These are phyloP conservation scores for Lunularia cruciata DNA, from an alignment of 225 moss, liverwort and hornwort species.

Conservation along the genomic window DNA sequence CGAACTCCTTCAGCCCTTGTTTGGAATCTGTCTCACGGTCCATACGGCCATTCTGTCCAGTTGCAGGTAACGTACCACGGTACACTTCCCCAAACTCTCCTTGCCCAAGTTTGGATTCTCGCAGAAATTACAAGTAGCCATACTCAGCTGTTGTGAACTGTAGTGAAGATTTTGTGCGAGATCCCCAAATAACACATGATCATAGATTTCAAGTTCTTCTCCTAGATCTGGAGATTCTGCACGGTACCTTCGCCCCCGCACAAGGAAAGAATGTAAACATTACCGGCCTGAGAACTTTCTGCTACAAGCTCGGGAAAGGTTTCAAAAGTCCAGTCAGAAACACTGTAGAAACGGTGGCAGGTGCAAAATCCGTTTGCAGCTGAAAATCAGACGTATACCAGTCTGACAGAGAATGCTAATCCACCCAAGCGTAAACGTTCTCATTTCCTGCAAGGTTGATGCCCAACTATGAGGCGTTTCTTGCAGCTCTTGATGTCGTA, in stretches of 20 bases:
- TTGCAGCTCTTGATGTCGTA: background rate
- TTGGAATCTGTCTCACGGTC: constrained; percentile 10
- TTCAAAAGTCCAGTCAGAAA: background rate
- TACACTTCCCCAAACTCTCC: constrained; percentile 56
- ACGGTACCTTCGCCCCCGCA: no score
- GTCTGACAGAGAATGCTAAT: constrained; percentile 7
- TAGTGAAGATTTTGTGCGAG: no score
- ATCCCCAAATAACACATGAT: no score
- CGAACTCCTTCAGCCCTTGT: no score
- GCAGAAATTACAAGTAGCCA: constrained; percentile 51
- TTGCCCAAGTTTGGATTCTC: constrained; percentile 41
- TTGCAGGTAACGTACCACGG: constrained; percentile 28
- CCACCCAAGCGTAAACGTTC: background rate
- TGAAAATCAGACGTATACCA: constrained; percentile 17
- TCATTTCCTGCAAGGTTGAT: background rate
- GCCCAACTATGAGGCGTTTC: background rate
- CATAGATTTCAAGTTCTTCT: no score
- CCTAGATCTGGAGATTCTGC: no score
- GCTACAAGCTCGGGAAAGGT: background rate
- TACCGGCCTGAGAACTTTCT: background rate
- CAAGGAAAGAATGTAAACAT: no score
- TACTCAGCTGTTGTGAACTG: constrained; percentile 36
- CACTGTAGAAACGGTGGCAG: constrained; percentile 9
- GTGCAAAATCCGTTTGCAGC: constrained; percentile 10
- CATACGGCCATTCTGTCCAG: constrained; percentile 21